These are phyloP conservation scores for Sphagnum contortum DNA, from an alignment of 225 moss, liverwort and hornwort genomes.

Conservation along the genomic window DNA sequence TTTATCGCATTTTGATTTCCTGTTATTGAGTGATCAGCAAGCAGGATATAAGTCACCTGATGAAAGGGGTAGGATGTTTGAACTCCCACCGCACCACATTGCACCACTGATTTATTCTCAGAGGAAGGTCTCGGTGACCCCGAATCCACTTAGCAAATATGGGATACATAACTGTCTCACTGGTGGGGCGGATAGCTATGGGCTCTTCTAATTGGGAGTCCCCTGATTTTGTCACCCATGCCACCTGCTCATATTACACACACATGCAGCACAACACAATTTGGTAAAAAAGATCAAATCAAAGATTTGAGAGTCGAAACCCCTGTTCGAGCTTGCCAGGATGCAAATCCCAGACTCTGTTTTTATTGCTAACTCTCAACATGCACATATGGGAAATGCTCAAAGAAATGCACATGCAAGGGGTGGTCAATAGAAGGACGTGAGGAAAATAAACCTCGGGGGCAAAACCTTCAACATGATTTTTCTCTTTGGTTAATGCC, in stretches of 20 bases:
- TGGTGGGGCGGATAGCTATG: slow-evolving; percentile 95
- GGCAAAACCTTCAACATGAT: slow-evolving; percentile 93
- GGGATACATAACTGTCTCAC: slow-evolving; percentile 98
- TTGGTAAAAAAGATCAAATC: too few species aligned
- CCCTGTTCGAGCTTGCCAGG: too few species aligned
- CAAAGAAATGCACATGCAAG: too few species aligned
- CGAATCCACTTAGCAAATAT: slow-evolving; percentile 95
- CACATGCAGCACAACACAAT: too few species aligned
- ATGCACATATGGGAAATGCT: too few species aligned
- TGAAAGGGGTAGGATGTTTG: slow-evolving; percentile 95
- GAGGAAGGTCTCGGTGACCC: slow-evolving; percentile 89
- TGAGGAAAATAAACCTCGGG: slow-evolving; percentile 45
- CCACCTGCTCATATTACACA: slow-evolving; percentile 39
- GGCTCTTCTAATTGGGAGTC: slow-evolving; percentile 71
- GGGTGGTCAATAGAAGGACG: too few species aligned
- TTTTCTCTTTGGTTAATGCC: slow-evolving; percentile 83
- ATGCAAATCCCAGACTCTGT: too few species aligned
- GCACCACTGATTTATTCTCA: slow-evolving; percentile 96
- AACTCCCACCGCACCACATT: slow-evolving; percentile 99
- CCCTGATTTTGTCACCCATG: slow-evolving; percentile 94
- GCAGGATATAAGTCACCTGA: slow-evolving; percentile 35
- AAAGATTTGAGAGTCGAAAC: too few species aligned
- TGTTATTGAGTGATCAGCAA: too few species aligned
- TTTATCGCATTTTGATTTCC: too few species aligned
- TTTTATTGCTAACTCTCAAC: too few species aligned